Conservation (phyloP, 2,329 filamentous ascomycete genomes). For the Microcera coccophila region DNA sequence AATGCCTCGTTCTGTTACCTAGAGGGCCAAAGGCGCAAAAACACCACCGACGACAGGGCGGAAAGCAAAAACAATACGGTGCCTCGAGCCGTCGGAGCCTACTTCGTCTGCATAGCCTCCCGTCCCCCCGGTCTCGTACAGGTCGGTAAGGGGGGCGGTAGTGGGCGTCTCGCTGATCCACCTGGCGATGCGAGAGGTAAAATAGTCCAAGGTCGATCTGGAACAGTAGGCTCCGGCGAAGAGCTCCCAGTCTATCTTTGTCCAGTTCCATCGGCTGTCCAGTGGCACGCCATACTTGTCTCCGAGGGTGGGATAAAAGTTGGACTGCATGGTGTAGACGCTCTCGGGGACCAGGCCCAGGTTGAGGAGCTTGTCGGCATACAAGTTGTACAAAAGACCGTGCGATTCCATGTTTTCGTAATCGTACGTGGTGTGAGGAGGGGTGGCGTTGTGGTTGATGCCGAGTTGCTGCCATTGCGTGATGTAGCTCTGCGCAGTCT, state of each 20-base stretch:
- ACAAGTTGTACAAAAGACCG: slow-evolving; percentile 71
- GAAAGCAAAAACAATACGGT: slow-evolving; percentile 66
- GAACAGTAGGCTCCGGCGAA: slow-evolving; percentile 74
- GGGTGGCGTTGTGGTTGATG: slow-evolving; percentile 60
- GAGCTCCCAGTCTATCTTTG: slow-evolving; percentile 85
- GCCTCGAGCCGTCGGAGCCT: too few relatives aligned
- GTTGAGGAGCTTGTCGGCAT: slow-evolving; percentile 71
- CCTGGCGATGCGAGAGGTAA: slow-evolving; percentile 63
- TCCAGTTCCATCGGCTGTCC: slow-evolving; percentile 75
- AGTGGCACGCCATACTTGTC: slow-evolving; percentile 78
- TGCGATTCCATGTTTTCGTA: slow-evolving; percentile 63
- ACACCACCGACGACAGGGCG: slow-evolving; percentile 76
- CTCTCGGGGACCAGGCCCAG: slow-evolving; percentile 71
- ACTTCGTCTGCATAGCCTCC: slow-evolving; percentile 66
- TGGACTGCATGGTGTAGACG: slow-evolving; percentile 73
- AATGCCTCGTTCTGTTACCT: too few relatives aligned
- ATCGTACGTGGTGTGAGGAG: slow-evolving; percentile 68
- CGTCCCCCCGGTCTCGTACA: slow-evolving; percentile 68
- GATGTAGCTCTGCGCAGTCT: slow-evolving; percentile 66
- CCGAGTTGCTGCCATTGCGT: slow-evolving; percentile 67
- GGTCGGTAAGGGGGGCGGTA: slow-evolving; percentile 69
- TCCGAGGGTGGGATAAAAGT: slow-evolving; percentile 69
- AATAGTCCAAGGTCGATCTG: slow-evolving; percentile 56
- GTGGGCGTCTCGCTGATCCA: slow-evolving; percentile 74
- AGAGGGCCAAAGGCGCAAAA: too few relatives aligned